Percentiles rank a stretch among this genome's conserved stretches.
phyloP scores from a whole-genome alignment of 2,329 filamentous ascomycete genomes.

The Alternaria sp. region DNA sequence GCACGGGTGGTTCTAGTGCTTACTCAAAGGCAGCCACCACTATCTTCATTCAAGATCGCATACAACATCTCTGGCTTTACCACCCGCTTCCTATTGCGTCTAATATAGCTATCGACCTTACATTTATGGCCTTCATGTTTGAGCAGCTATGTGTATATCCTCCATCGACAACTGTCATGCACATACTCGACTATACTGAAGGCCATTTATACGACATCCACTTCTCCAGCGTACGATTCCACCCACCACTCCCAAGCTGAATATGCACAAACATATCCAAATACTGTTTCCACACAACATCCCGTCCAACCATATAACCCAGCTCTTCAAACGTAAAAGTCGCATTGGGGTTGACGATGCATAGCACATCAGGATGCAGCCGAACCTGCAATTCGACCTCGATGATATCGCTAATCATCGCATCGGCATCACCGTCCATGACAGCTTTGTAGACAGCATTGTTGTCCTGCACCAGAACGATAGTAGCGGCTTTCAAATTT shows the following conservation, averaged over 20 bases:
- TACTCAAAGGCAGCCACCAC: neutral
- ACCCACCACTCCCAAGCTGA: slow-evolving; percentile 13
- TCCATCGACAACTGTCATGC: neutral
- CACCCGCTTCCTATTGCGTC: neutral
- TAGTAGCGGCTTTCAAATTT: slow-evolving; percentile 12
- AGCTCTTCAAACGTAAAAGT: slow-evolving; percentile 21
- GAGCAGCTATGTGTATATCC: fast-evolving
- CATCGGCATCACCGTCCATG: slow-evolving; percentile 18
- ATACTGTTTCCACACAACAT: slow-evolving; percentile 21
- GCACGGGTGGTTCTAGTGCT: neutral
- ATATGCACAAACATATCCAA: slow-evolving; percentile 16
- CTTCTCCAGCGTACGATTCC: slow-evolving; percentile 20
- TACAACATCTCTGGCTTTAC: neutral
- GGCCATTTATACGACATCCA: slow-evolving; percentile 25
- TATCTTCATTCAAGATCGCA: neutral
- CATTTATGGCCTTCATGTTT: fast-evolving
- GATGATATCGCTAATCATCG: slow-evolving; percentile 20
- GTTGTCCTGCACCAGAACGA: slow-evolving; percentile 17
- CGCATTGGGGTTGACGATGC: slow-evolving; percentile 11
- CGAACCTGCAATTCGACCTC: slow-evolving; percentile 20
- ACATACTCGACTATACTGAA: slow-evolving; percentile 5
- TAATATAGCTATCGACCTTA: neutral
- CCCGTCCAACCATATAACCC: slow-evolving; percentile 15
- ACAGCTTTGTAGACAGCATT: slow-evolving; percentile 20
- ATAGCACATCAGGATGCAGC: slow-evolving; percentile 13